Evolutionary conservation across 2,329 filamentous ascomycete genomes (phyloP), one percentile per base, ranked within the genome.

Genomic region (Albifimbria verrucaria): DNA sequence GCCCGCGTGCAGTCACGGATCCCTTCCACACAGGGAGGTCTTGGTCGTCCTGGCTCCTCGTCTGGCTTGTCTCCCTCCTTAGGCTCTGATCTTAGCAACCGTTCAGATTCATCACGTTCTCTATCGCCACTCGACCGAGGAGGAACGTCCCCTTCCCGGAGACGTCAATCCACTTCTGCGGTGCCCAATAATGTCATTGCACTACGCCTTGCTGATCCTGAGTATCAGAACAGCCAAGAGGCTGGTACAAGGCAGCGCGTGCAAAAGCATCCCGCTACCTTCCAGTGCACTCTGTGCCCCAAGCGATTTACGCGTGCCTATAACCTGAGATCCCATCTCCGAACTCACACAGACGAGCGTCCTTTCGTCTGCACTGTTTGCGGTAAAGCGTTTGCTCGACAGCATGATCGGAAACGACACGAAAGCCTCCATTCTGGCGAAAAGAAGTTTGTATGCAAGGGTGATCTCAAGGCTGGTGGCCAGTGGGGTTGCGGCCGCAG

Each of bases 401-500:
- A 99, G 67, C 94, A 99, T 67, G 94, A 99, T 68, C 88, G 94
- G 45, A 99, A 99, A 73, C 88, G 94, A 39, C 94, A 99, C 71
- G 94, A 99, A 73, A 92, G 93, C 39, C 77, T 99, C 42, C 94
- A 99, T 66, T 95, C 90, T 0, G 94, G 94, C 42, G 94, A 99
- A 75, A 99, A 97, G 83, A 97, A 96, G 67, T 99, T 97, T 68
- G 90, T 97, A 7, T 99, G 94, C 73, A 92, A 91, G 61, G 94
- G 94, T 50, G 89, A 92, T 54, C 83, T 99, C 48, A 92, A 93
- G 60, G 85, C 85, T 2, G 86, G 87, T 46, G 87, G 87, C 5
- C 85, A 89, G 59, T 99, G 94, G 94, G 94, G 94, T 20, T 99
- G 94, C 62, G 91, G 91, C 3, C 83, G 94, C 56, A 84, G 92